Evolutionary conservation across 169 alveolate genomes (phyloP).

Genomic region (Besnoitia besnoiti): DNA sequence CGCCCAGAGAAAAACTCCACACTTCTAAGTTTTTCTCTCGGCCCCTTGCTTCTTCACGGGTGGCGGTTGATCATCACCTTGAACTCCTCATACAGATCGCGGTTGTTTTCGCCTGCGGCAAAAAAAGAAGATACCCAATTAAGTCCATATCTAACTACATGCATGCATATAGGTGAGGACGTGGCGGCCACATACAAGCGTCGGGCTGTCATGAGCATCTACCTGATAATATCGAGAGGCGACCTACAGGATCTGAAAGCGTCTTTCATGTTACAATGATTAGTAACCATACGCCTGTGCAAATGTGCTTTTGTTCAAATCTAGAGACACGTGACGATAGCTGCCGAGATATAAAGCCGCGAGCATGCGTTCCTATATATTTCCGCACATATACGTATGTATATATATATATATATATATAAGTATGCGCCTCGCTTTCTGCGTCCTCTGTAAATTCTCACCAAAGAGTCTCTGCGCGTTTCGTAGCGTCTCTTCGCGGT

Average conservation of each 20-base stretch:
- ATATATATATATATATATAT: neutral
- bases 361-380: neutral
- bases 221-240: too few species aligned
- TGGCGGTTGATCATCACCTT: conserved; percentile 77
- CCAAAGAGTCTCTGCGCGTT: conserved; percentile 57
- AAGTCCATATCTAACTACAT: neutral
- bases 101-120: conserved; percentile 73
- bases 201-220: too few species aligned
- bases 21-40: too few species aligned
- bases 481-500: conserved; percentile 72
- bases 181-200: too few species aligned
- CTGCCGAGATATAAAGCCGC: neutral
- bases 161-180: too few species aligned
- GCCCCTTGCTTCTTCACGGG: conserved; percentile 69
- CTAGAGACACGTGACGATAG: too few species aligned
- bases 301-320: too few species aligned
- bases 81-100: conserved; percentile 80
- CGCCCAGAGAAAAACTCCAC: too few species aligned
- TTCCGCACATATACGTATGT: neutral
- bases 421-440: neutral
- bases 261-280: too few species aligned
- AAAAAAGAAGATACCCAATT: neutral
- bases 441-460: neutral
- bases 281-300: too few species aligned
- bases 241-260: too few species aligned